Base-by-base conservation (phyloP, 306 rosid genomes). In the Prinsepia uniflora region DNA sequence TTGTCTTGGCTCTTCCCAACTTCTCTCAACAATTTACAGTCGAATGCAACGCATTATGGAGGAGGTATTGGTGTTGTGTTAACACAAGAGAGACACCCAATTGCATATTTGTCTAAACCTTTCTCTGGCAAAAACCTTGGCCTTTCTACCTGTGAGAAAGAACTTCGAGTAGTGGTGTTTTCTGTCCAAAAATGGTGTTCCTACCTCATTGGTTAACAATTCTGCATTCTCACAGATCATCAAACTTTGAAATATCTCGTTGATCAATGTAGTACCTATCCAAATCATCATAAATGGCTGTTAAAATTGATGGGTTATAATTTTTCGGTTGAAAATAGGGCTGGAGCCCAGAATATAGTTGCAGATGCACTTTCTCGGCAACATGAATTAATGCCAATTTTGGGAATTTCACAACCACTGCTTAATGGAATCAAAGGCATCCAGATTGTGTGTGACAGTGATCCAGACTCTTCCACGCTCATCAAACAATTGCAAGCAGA, bases 381-480 rank as follows among this genome's bases (percentile, higher is more conserved):
- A 9, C 2, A 5, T 2, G 61, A 55, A 4, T 20, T 18, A 0
- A 0, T 53, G 12, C 3, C 54, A 5, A 17, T 49, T 49, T 12
- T 53, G 20, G 57, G 4, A 17, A 1, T 18, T 12, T 17, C 58
- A 7, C 22, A 0, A 1, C 14, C 4, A 9, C 9, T 55, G 10
- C 9, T 20, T 10, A 0, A 55, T 55, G 6, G 8, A 15, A 4
- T 55, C 0, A 8, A 4, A 0, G 3, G 20, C 0, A 55, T 55
- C 18, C 39, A 8, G 22, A 6, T 0, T 11, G 3, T 2, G 4
- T 8, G 18, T 8, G 22, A 3, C 0, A 0, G 0, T 0, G 30
- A 53, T 10, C 6, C 22, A 1, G 0, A 8, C 1, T 4, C 12
- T 53, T 0, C 1, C 6, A 7, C 11, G 4, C n/a, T 53, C 13